Percentiles rank a stretch among this genome's conserved stretches.
phyloP scores from a whole-genome alignment of 2,329 filamentous ascomycete species.

The Scedosporium aurantiacum region DNA sequence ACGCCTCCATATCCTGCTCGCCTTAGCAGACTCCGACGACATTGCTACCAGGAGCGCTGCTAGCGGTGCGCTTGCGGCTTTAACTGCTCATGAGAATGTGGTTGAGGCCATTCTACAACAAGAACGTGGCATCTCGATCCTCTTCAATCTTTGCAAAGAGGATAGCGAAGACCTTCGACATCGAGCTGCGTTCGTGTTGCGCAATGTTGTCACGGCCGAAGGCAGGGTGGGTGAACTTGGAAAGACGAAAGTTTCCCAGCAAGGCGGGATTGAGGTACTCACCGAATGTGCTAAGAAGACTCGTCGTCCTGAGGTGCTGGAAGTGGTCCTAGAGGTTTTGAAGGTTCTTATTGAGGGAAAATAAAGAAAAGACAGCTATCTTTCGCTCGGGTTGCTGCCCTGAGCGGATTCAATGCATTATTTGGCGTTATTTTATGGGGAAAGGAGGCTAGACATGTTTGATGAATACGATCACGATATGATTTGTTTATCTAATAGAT shows the following conservation, averaged over 20 bases:
- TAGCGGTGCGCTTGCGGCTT: conserved; percentile 74
- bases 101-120: conserved; percentile 60
- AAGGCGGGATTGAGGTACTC: conserved; percentile 55
- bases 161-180: conserved; percentile 57
- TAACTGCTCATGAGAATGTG: conserved; percentile 68
- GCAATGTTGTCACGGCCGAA: conserved; percentile 59
- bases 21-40: conserved; percentile 79
- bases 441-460: background rate
- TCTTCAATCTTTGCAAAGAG: conserved; percentile 73
- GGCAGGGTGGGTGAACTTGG: conserved; percentile 54
- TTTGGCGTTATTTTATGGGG: background rate
- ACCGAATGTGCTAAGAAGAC: conserved; percentile 60
- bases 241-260: conserved; percentile 46
- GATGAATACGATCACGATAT: background rate
- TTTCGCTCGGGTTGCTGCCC: background rate
- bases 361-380: background rate
- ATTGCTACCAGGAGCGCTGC: conserved; percentile 69
- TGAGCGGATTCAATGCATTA: background rate
- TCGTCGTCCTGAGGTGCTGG: conserved; percentile 57
- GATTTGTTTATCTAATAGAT: background rate
- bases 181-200: conserved; percentile 63
- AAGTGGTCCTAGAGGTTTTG: conserved; percentile 60
- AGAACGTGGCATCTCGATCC: conserved; percentile 60
- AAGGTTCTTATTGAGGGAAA: conserved; percentile 45
- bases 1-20: conserved; percentile 72